Evolutionary conservation across 768 basidiomycete genomes (phyloP).

Genomic region (Mycena alexandri): DNA sequence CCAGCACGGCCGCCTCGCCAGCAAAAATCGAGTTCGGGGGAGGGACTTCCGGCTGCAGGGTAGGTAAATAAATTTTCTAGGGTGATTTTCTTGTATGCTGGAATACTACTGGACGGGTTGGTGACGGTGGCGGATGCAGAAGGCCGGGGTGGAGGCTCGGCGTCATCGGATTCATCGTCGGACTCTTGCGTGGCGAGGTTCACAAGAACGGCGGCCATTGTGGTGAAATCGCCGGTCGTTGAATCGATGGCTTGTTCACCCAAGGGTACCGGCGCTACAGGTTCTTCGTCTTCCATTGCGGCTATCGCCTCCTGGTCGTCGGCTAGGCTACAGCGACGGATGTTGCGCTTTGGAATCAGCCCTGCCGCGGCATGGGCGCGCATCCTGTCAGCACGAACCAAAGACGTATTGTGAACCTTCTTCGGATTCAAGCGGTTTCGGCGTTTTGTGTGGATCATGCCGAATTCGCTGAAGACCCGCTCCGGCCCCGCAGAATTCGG

Average conservation of each 20-base stretch:
- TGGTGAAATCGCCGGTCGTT: not conserved
- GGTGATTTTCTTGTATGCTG: not conserved
- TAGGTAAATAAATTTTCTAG: constrained; percentile 3
- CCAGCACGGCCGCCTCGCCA: constrained; percentile 1
- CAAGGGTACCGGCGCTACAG: not conserved
- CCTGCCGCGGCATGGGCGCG: not conserved
- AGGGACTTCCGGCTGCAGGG: not conserved
- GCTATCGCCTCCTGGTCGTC: constrained; percentile 3
- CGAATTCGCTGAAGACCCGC: constrained; percentile 44
- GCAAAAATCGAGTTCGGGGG: not conserved
- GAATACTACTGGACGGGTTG: not conserved
- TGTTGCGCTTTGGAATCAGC: not conserved
- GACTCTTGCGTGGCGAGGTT: not conserved
- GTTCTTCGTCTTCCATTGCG: not conserved
- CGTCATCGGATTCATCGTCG: not conserved
- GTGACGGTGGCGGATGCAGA: not conserved
- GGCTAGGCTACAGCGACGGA: constrained; percentile 3
- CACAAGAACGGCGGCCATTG: not conserved
- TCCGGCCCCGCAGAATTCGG: constrained; percentile 47
- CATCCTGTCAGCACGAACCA: constrained; percentile 26
- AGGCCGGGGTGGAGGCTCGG: not conserved
- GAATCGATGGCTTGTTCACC: not conserved
- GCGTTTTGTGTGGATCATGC: constrained; percentile 44
- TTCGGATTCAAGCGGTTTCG: constrained; percentile 39
- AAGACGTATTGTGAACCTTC: constrained; percentile 36